Conservation (phyloP, 169 alveolate genomes). For the Cryptosporidium parvum region DNA sequence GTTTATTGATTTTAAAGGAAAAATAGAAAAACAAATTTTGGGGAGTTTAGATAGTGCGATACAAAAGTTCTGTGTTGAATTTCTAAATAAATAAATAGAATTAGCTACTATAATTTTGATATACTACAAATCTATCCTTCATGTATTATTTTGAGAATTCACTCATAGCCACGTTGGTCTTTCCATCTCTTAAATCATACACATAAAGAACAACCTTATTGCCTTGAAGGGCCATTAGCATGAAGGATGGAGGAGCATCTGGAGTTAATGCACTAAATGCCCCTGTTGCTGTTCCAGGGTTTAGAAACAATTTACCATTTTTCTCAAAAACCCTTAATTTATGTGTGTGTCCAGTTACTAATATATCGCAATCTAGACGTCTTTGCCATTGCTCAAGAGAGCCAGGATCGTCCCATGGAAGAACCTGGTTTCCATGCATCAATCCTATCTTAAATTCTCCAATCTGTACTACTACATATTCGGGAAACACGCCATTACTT, state of each 20-base stretch:
- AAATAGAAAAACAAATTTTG: slow-evolving; percentile 28
- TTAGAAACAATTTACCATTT: slow-evolving; percentile 91
- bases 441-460: slow-evolving; percentile 93
- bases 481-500: slow-evolving; percentile 84
- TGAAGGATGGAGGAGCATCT: slow-evolving; percentile 81
- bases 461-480: slow-evolving; percentile 87
- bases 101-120: background rate
- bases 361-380: slow-evolving; percentile 90
- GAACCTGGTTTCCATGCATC: slow-evolving; percentile 94
- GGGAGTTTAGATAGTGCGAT: slow-evolving; percentile 14
- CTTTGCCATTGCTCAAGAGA: slow-evolving; percentile 88
- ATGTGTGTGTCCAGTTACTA: slow-evolving; percentile 93
- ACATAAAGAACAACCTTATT: slow-evolving; percentile 81
- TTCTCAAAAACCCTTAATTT: slow-evolving; percentile 82
- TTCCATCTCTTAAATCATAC: slow-evolving; percentile 84
- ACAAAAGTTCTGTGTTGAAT: slow-evolving; percentile 37
- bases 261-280: slow-evolving; percentile 85
- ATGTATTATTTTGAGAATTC: slow-evolving; percentile 77
- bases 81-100: slow-evolving; percentile 35
- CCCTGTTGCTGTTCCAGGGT: slow-evolving; percentile 95
- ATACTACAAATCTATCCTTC: background rate
- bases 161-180: slow-evolving; percentile 84
- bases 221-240: slow-evolving; percentile 85
- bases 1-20: slow-evolving; percentile 7
- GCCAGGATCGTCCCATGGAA: slow-evolving; percentile 95